Evolutionary conservation across 768 basidiomycete genomes (phyloP), one percentile per base, ranked within the genome.

Genomic region (Psilocybe tampanensis): DNA sequence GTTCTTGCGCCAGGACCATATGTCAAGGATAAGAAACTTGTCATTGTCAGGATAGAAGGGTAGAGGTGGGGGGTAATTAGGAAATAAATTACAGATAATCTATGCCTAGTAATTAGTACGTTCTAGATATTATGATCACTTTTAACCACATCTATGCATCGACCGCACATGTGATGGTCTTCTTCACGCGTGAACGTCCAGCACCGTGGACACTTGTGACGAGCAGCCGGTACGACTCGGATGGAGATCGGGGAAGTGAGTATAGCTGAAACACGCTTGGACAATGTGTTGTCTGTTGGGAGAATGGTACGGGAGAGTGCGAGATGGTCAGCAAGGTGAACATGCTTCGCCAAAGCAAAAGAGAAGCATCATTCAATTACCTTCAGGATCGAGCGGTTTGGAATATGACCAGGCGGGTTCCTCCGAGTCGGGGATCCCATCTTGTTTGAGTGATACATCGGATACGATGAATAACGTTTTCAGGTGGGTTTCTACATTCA

Each of bases 141-240:
- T 45, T 41, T 44, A 36, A 66, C 45, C n/a, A 68, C 67, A 5
- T 59, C 47, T 36, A 52, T 61, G 59, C 95, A 97, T 62, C 95
- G 80, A 18, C 57, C 57, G 71, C 95, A 96, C 11, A 95, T 69
- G 9, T 68, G 66, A 17, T 86, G 79, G 12, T 76, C 69, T 39
- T 75, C 68, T 11, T 68, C 62, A 13, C 88, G 79, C 2, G 85
- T 86, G 67, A 80, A 89, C 6, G 85, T 88, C 94, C 95, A 97
- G 70, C 96, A 98, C 15, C 95, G 83, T 21, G 94, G 92, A 68
- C 96, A 98, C 69, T 96, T 95, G 19, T 75, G 66, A 50, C 72
- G 58, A 3, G 70, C 73, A 11, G 92, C 83, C 15, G 91, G 88
- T 17, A 78, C 76, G n/a, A 91, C 75, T 13, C 81, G 79, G 52